A percentile compares a stretch with the other conserved stretches of the same genome.
These are phyloP conservation scores for Gaeumannomyces sp. DNA, from an alignment of 2,329 filamentous ascomycete species.

Conservation along the genomic window DNA sequence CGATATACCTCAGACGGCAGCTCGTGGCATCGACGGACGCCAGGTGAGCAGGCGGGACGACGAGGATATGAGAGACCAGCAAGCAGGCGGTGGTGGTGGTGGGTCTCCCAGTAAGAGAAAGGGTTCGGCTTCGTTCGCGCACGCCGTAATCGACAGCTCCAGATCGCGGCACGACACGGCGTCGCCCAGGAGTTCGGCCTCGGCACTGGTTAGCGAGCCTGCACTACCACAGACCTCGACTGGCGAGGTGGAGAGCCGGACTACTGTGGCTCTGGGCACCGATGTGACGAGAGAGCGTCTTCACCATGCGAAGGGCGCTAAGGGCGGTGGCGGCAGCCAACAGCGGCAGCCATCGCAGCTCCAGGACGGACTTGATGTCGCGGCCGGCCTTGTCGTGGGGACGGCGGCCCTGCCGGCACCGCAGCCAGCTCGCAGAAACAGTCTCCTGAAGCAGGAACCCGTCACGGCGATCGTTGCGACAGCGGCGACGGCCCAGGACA, in stretches of 20 bases:
- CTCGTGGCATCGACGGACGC: neutral
- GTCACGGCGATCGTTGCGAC: neutral
- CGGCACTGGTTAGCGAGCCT: constrained; percentile 46
- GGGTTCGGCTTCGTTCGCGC: constrained; percentile 36
- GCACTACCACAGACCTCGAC: constrained; percentile 52
- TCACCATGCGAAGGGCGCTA: too few relatives aligned
- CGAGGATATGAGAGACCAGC: neutral
- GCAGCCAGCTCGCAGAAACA: neutral
- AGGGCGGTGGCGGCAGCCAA: too few relatives aligned
- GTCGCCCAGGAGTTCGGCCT: constrained; percentile 29
- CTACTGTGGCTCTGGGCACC: constrained; percentile 14
- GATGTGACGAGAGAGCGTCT: neutral
- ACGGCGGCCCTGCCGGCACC: neutral
- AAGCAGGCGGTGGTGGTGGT: neutral
- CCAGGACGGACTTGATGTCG: neutral
- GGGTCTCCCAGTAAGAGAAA: constrained; percentile 6
- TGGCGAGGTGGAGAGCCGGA: constrained; percentile 42
- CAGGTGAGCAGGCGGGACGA: neutral
- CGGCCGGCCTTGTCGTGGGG: neutral
- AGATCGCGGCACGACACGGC: constrained; percentile 26
- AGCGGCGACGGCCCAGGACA: neutral
- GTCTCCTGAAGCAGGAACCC: neutral
- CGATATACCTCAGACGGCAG: neutral
- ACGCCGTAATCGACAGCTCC: constrained; percentile 38
- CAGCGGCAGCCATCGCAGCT: neutral